These are phyloP conservation scores for Nematocida major DNA, from an alignment of 371 early-diverging fungal genomes.

Conservation along the genomic window DNA sequence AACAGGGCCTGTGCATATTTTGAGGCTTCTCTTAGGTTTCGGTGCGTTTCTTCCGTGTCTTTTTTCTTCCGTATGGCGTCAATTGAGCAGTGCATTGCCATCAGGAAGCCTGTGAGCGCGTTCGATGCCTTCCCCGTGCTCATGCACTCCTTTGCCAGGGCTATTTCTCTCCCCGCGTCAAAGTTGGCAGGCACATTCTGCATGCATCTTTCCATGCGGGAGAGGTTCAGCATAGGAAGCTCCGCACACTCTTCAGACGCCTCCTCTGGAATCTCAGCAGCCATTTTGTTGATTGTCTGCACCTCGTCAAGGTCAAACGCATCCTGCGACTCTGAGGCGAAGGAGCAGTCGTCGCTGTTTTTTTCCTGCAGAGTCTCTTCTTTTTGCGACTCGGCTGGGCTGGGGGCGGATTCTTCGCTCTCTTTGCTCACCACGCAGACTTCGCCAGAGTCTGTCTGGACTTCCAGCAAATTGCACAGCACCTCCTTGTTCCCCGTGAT, in stretches of 20 bases:
- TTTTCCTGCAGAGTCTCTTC: conserved; percentile 30
- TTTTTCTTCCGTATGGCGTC: background rate
- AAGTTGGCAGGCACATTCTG: background rate
- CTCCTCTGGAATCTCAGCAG: background rate
- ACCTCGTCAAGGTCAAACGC: background rate
- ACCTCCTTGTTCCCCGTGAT: conserved; percentile 38
- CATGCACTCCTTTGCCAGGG: background rate
- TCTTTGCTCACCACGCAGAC: background rate
- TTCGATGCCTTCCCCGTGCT: conserved; percentile 1
- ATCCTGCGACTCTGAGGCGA: conserved; percentile 6
- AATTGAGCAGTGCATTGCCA: background rate
- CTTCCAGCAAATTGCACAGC: conserved; percentile 7
- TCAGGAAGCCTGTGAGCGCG: background rate
- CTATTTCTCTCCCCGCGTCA: conserved; percentile 4
- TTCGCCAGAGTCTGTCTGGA: background rate
- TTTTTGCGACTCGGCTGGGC: conserved; percentile 8
- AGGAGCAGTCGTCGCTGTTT: background rate
- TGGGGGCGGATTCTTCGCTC: conserved; percentile 3
- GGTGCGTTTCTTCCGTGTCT: background rate
- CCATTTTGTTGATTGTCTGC: background rate
- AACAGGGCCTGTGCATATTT: conserved; percentile 53
- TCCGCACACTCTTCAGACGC: background rate
- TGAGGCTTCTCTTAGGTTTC: conserved; percentile 22
- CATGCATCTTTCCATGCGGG: background rate
- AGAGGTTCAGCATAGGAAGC: background rate